Evolutionary conservation across 2,329 filamentous ascomycete genomes (phyloP), one percentile per base, ranked within the genome.

Genomic region (Aureobasidium vineae): DNA sequence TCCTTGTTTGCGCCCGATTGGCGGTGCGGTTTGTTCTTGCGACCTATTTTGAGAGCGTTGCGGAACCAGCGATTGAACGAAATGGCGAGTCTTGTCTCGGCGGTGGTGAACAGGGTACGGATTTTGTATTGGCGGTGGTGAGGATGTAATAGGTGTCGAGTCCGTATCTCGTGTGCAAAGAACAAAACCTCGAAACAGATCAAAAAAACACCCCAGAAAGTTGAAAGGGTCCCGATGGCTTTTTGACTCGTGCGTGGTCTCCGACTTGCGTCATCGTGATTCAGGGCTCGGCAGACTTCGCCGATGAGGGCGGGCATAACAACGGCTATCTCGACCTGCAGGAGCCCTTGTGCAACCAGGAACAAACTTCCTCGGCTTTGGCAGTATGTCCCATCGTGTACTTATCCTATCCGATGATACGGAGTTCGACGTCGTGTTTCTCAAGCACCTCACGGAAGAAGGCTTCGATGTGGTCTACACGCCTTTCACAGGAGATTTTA

Each of bases 21-120:
- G 73, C 79, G 78, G 72, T 80, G 77, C 45, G 77, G 71, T 69
- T 81, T 80, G 70, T 79, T 77, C 72, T 81, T 80, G 71, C 82
- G 81, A 72, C 82, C 82, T 84, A 84, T 85, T 6, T 64, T 64
- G 71, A 73, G 80, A 76, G 75, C 70, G 69, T 52, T 33, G 2
- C 63, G 38, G 10, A 66, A 4, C 52, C 41, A 66, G 15, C 63
- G 63, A 50, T 10, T 15, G 7, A 57, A 67, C 5, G 52, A 70
- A 40, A 26, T 63, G 21, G 43, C 40, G 31, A 63, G 21, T 36
- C 26, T 23, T 47, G 47, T 60, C 8, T 21, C n/a, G 26, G 19
- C 19, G 26, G 41, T 33, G 19, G 5, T 23, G 10, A 28, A n/a
- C 33, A 45, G 19, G 16, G 36, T 7, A 10, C 21, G 31, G 50